Evolutionary conservation across 2,329 filamentous ascomycete species (phyloP).

Genomic region (Penicillium janthinellum): DNA sequence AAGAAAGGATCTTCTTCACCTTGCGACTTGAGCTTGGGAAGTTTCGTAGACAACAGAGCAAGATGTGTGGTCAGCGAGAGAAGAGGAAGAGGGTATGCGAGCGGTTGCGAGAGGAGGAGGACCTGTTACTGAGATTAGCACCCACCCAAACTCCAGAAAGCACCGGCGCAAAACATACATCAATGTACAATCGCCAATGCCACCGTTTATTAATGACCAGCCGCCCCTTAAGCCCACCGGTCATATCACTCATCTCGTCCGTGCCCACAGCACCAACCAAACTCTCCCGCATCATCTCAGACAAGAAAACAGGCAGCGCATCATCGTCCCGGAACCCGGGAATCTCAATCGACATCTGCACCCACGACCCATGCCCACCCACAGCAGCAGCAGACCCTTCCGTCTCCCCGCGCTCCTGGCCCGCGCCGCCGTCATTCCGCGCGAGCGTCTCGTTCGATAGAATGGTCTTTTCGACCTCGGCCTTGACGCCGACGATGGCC

Average conservation of each 20-base stretch:
- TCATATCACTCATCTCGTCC: constrained; percentile 69
- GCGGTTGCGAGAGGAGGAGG: constrained; percentile 85
- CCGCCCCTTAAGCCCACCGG: constrained; percentile 67
- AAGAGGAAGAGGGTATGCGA: constrained; percentile 90
- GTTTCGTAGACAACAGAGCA: constrained; percentile 81
- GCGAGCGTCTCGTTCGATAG: constrained; percentile 42
- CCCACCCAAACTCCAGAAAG: background rate
- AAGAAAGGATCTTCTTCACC: constrained; percentile 95
- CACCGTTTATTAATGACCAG: constrained; percentile 87
- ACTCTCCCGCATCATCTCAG: constrained; percentile 85
- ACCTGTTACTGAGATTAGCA: constrained; percentile 63
- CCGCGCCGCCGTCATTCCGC: constrained; percentile 31
- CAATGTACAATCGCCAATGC: constrained; percentile 95
- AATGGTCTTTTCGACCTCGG: constrained; percentile 79
- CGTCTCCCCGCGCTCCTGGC: constrained; percentile 28
- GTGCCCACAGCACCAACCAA: constrained; percentile 65
- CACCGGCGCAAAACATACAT: constrained; percentile 57
- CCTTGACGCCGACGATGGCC: constrained; percentile 93
- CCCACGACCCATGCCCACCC: constrained; percentile 66
- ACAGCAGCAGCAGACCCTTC: constrained; percentile 24
- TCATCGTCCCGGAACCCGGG: constrained; percentile 91
- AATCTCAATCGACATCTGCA: constrained; percentile 89
- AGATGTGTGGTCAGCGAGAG: constrained; percentile 92
- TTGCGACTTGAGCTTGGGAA: constrained; percentile 84
- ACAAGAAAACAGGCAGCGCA: constrained; percentile 80